Evolutionary conservation across 768 basidiomycete species (phyloP).

Genomic region (Collybia nuda): DNA sequence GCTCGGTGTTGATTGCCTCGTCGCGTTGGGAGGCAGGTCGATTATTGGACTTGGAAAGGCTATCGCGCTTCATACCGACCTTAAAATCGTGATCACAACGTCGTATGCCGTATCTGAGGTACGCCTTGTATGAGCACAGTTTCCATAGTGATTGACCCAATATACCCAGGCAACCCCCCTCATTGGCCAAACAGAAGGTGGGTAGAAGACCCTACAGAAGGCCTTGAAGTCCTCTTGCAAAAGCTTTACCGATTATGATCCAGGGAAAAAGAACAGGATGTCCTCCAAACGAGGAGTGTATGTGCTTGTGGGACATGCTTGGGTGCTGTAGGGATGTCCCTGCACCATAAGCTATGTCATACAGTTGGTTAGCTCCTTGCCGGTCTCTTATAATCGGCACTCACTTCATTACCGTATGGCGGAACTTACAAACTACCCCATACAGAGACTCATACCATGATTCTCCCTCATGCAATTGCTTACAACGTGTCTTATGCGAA

Average conservation of each 20-base stretch:
- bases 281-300: slow-evolving; percentile 30
- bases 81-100: slow-evolving; percentile 40
- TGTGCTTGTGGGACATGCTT: slow-evolving; percentile 34
- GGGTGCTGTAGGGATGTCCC: slow-evolving; percentile 32
- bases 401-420: slow-evolving; percentile 12
- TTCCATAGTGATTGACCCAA: neutral
- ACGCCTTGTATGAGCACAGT: neutral
- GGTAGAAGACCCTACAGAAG: slow-evolving; percentile 37
- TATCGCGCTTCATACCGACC: slow-evolving; percentile 34
- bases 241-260: slow-evolving; percentile 28
- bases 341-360: slow-evolving; percentile 42
- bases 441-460: slow-evolving; percentile 40
- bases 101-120: slow-evolving; percentile 40
- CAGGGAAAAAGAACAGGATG: slow-evolving; percentile 15
- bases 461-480: slow-evolving; percentile 39
- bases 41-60: slow-evolving; percentile 40
- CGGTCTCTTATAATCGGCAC: slow-evolving; percentile 6
- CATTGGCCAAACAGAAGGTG: slow-evolving; percentile 38
- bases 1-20: slow-evolving; percentile 31
- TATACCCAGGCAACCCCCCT: slow-evolving; percentile 30
- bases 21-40: slow-evolving; percentile 36
- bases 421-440: slow-evolving; percentile 40
- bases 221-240: slow-evolving; percentile 32
- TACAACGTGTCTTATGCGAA: slow-evolving; percentile 35
- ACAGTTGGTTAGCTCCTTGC: slow-evolving; percentile 28